These are phyloP conservation scores for Sporobolomyces pararoseus DNA, from an alignment of 768 basidiomycete species.

Conservation along the genomic window DNA sequence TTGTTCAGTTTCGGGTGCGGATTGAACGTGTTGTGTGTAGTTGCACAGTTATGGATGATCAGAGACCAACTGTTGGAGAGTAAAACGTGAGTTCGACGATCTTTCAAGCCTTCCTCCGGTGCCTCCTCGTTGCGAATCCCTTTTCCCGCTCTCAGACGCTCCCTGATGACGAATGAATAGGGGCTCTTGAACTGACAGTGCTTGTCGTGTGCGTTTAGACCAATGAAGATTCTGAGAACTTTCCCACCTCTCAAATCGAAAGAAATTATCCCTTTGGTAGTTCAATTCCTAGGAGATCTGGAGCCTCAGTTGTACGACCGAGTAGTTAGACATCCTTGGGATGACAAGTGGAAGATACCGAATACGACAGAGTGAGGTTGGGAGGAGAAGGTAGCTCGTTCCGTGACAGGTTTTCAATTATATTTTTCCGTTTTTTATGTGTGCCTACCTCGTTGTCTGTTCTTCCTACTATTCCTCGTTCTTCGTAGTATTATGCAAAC, in stretches of 20 bases:
- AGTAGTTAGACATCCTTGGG: constrained; percentile 78
- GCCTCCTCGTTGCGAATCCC: too few species aligned
- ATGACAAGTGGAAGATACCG: constrained; percentile 22
- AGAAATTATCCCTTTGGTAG: constrained; percentile 84
- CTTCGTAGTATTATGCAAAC: background rate
- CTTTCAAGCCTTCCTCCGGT: too few species aligned
- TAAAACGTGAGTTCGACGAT: constrained; percentile 53
- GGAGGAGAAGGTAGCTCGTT: too few species aligned
- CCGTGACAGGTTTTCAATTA: too few species aligned
- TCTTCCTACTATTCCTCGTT: too few species aligned
- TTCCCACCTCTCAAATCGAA: constrained; percentile 87
- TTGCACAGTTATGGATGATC: constrained; percentile 87
- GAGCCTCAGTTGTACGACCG: constrained; percentile 82
- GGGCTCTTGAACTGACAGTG: too few species aligned
- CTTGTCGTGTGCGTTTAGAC: too few species aligned
- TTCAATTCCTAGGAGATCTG: constrained; percentile 87
- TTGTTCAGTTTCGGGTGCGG: constrained; percentile 94
- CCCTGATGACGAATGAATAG: too few species aligned
- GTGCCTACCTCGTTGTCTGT: too few species aligned
- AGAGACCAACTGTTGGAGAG: constrained; percentile 86
- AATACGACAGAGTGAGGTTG: too few species aligned
- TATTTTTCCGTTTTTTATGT: too few species aligned
- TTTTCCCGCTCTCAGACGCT: too few species aligned
- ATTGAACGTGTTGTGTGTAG: constrained; percentile 92
- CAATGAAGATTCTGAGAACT: constrained; percentile 87